Evolutionary conservation across 345 rosid species (phyloP).

Genomic region (Microcos paniculata): DNA sequence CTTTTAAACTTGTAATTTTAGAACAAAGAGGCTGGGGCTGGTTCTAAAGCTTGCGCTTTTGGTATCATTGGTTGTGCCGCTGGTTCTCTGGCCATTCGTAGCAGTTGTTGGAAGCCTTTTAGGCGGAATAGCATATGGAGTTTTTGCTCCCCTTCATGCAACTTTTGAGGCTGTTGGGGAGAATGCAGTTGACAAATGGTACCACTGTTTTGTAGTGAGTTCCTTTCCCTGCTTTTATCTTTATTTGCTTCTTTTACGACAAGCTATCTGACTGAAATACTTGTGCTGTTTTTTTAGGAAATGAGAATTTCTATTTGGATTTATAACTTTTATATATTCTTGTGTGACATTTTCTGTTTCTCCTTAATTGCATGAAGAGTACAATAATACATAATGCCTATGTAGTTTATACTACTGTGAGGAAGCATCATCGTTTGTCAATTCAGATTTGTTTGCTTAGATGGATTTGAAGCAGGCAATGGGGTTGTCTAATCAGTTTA

Average conservation of each 20-base stretch:
- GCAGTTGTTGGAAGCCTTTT: constrained; percentile 68
- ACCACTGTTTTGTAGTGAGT: constrained; percentile 70
- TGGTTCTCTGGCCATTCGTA: constrained; percentile 65
- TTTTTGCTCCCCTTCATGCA: constrained; percentile 69
- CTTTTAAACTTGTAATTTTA: constrained; percentile 20
- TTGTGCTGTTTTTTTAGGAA: not conserved
- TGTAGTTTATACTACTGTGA: constrained; percentile 57
- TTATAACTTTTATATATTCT: not conserved
- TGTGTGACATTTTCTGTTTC: not conserved
- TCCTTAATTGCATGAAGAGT: constrained; percentile 36
- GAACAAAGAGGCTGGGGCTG: constrained; percentile 73
- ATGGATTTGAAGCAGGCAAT: not conserved
- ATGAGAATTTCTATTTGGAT: not conserved
- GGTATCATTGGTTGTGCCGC: constrained; percentile 58
- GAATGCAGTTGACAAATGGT: constrained; percentile 59
- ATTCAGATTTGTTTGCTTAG: not conserved
- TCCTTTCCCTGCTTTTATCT: not conserved
- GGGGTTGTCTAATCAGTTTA: not conserved
- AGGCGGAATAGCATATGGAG: constrained; percentile 74
- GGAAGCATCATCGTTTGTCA: not conserved
- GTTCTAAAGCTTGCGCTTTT: constrained; percentile 62
- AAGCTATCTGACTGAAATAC: not conserved
- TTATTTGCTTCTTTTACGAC: not conserved
- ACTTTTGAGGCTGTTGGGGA: constrained; percentile 76
- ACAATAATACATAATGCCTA: constrained; percentile 37